Percentiles rank a stretch among this genome's conserved stretches.
Conservation (phyloP, 179 eudicot genomes). For the Corrigiola litoralis region DNA sequence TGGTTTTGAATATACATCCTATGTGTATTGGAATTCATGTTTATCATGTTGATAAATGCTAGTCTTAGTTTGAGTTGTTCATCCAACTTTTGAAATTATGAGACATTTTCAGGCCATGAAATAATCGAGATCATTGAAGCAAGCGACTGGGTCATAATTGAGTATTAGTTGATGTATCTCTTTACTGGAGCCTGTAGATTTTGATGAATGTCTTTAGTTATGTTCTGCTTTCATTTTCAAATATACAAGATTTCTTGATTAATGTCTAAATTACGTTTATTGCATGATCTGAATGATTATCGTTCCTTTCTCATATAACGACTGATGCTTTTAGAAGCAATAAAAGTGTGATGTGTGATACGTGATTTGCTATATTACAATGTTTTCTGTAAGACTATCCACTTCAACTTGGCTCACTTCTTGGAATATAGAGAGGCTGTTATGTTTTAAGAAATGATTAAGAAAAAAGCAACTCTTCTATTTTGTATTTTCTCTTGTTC, state of each 20-base stretch:
- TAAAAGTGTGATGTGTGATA: neutral
- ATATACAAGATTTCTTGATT: neutral
- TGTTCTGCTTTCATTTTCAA: neutral
- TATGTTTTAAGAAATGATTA: too few species aligned
- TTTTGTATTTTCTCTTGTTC: neutral
- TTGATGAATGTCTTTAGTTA: neutral
- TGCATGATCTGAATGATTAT: too few species aligned
- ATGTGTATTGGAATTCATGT: too few species aligned
- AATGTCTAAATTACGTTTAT: too few species aligned
- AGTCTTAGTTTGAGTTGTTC: neutral
- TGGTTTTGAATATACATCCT: too few species aligned
- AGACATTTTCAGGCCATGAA: neutral
- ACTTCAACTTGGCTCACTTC: neutral
- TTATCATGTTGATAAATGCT: neutral
- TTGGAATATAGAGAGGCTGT: neutral
- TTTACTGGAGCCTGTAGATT: too few species aligned
- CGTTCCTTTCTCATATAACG: neutral
- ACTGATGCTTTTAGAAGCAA: neutral
- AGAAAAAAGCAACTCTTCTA: too few species aligned
- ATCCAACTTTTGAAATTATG: neutral
- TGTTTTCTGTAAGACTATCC: neutral
- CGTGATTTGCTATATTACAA: neutral
- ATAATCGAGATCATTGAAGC: neutral
- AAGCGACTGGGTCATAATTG: too few species aligned
- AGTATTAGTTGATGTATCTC: neutral